Conservation (phyloP, 176 grass and related monocot species). For the Hsuehochloa calcarea region DNA sequence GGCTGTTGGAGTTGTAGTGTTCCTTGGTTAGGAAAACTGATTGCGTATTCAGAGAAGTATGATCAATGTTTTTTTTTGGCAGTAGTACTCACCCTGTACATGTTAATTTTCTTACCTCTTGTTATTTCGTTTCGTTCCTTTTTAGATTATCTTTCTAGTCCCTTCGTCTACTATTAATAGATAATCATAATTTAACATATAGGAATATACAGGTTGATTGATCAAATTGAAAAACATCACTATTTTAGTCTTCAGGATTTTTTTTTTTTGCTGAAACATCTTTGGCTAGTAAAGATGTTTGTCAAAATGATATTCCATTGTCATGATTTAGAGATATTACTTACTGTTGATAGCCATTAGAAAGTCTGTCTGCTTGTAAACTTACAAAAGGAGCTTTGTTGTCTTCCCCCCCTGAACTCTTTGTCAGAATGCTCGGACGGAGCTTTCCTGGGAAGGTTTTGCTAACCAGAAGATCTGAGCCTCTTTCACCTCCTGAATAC, state of each 20-base stretch:
- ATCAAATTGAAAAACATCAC: no score
- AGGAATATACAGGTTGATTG: no score
- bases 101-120: neutral
- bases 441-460: constrained; percentile 91
- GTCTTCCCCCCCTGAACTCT: neutral
- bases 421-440: constrained; percentile 72
- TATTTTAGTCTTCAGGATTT: no score
- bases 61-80: neutral
- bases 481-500: constrained; percentile 48
- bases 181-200: no score
- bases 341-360: neutral
- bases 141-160: neutral
- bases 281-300: neutral
- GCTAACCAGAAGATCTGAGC: constrained; percentile 64
- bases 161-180: neutral
- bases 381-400: neutral
- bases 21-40: neutral
- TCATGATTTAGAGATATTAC: neutral
- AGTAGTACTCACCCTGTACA: neutral
- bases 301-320: neutral
- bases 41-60: neutral
- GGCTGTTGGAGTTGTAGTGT: neutral
- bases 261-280: no score
- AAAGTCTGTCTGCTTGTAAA: neutral
- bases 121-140: neutral